Evolutionary conservation across 495 filamentous ascomycete genomes (phyloP).

Genomic region (Aspergillus nidulans): DNA sequence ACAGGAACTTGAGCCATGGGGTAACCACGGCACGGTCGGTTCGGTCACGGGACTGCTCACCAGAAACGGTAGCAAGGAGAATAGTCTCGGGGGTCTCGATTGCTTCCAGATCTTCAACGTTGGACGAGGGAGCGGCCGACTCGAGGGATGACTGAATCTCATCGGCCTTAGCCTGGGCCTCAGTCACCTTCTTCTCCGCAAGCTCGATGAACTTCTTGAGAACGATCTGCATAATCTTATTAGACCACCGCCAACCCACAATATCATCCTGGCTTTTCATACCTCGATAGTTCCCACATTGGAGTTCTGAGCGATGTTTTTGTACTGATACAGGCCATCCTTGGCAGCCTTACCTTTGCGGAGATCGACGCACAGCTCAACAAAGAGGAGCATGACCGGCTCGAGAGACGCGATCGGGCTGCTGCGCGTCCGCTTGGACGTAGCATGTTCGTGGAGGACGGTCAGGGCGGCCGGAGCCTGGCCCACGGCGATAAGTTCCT

Average conservation of each 20-base stretch:
- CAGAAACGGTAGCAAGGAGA: conserved; percentile 93
- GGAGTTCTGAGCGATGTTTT: conserved; percentile 98
- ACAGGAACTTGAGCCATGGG: conserved; percentile 98
- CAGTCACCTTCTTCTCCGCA: conserved; percentile 91
- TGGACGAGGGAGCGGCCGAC: conserved; percentile 60
- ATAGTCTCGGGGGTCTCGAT: conserved; percentile 98
- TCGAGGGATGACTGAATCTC: conserved; percentile 87
- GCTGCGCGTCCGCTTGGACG: conserved; percentile 94
- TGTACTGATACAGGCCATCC: conserved; percentile 98
- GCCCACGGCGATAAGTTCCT: conserved; percentile 96
- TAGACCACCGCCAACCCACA: neutral
- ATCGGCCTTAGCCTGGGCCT: conserved; percentile 93
- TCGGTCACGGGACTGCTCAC: conserved; percentile 92
- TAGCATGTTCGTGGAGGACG: conserved; percentile 98
- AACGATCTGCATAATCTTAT: conserved; percentile 55
- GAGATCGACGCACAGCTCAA: conserved; percentile 93
- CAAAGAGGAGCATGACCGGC: conserved; percentile 96
- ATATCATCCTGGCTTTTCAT: conserved; percentile 9
- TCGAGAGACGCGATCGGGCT: conserved; percentile 94
- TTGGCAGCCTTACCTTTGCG: conserved; percentile 97
- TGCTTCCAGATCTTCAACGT: conserved; percentile 92
- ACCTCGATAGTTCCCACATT: conserved; percentile 98
- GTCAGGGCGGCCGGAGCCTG: conserved; percentile 88
- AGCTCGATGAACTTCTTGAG: conserved; percentile 97
- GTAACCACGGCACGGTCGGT: conserved; percentile 98